Evolutionary conservation across 352 stramenopile species (phyloP), one percentile per base, ranked within the genome.

Genomic region (Globisporangium acanthophoron): DNA sequence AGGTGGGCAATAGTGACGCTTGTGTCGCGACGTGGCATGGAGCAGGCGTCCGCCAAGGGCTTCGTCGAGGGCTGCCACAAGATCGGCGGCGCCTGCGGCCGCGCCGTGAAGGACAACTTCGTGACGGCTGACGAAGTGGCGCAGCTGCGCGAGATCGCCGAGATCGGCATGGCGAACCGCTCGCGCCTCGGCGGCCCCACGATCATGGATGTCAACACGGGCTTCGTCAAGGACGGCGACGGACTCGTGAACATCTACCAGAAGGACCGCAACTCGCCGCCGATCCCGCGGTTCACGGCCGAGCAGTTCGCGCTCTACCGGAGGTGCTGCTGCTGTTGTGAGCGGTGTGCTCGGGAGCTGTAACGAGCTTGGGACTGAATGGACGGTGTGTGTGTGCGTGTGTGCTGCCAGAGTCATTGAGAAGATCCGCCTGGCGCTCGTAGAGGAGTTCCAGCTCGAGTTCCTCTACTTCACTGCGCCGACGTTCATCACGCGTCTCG

Each of bases 161-260:
- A 96, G 64, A 76, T 79, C 33, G 88, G 87, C 29, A 96, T 96
- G 88, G 57, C 73, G 43, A 83, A 81, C 59, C 81, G 80, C 55
- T 87, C 76, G 31, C 62, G 62, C 35, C 70, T 87, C 24, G 86
- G 84, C 15, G 91, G 91, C 0, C 91, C 91, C 12, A 96, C 89
- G 39, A 97, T 97, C 69, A 90, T 97, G 78, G 90, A 97, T 67
- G 77, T 94, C 53, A 96, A 97, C 69, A 88, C 78, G 52, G 87
- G 89, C 18, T 96, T 84, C 59, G 85, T 94, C 61, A 95, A 88
- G 55, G 80, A 96, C 58, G 85, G 74, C 39, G 68, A 89, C 41
- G 85, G 88, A 5, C 70, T 97, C n/a, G 71, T 88, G n/a, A 96
- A 95, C 70, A 88, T 97, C 33, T 97, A 97, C 64, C 80, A 90